Evolutionary conservation across 2,329 filamentous ascomycete species (phyloP).

Genomic region (Plectosphaerella cucumerina): DNA sequence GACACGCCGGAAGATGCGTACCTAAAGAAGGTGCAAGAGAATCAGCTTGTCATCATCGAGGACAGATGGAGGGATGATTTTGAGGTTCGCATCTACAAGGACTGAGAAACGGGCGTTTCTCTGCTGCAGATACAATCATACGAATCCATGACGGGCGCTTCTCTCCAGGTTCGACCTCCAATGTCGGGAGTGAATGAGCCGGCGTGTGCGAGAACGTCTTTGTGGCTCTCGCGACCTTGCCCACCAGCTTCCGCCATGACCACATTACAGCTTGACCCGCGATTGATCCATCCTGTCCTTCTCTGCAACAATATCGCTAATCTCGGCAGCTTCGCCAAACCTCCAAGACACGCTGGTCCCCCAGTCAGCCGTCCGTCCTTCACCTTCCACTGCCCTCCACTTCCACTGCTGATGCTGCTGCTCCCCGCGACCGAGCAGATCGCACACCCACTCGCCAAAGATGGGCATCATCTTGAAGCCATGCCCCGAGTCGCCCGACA

Average conservation of each 20-base stretch:
- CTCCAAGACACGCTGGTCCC: neutral
- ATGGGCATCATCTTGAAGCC: conserved; percentile 61
- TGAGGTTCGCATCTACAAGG: conserved; percentile 28
- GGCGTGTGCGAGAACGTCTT: too few relatives aligned
- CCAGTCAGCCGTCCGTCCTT: neutral
- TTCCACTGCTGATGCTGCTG: neutral
- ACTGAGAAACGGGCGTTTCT: too few relatives aligned
- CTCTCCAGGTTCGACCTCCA: too few relatives aligned
- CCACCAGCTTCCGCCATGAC: neutral
- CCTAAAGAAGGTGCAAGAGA: conserved; percentile 30
- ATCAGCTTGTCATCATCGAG: conserved; percentile 35
- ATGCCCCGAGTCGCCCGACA: conserved; percentile 58
- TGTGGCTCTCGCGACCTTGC: too few relatives aligned
- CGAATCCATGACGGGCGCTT: too few relatives aligned
- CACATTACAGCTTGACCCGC: neutral
- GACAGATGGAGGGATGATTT: conserved; percentile 33
- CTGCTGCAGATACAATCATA: too few relatives aligned
- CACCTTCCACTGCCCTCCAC: neutral
- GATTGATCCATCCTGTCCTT: neutral
- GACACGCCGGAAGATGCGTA: conserved; percentile 27
- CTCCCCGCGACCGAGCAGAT: conserved; percentile 29
- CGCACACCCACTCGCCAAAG: conserved; percentile 49
- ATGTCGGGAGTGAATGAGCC: too few relatives aligned
- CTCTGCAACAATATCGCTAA: neutral
- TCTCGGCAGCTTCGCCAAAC: neutral